Conservation (phyloP, 345 rosid species). For the Heritiera littoralis region DNA sequence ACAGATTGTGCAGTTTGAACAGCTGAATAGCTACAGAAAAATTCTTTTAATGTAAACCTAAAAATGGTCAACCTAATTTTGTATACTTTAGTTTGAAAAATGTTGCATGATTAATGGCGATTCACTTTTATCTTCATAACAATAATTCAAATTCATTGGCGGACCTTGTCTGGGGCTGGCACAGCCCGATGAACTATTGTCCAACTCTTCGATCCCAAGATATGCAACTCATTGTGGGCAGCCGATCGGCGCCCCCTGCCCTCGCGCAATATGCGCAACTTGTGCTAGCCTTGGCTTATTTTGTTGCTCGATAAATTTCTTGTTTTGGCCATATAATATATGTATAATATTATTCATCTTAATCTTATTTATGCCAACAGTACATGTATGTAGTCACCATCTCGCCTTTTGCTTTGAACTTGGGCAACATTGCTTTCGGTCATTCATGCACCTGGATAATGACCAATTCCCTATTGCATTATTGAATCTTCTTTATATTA, state of each 20-base stretch:
- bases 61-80: neutral
- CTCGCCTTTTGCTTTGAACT: neutral
- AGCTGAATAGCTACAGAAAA: neutral
- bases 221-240: neutral
- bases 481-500: neutral
- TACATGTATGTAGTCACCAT: neutral
- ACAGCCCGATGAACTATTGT: neutral
- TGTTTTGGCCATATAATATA: neutral
- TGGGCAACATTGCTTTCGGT: neutral
- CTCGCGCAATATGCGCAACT: neutral
- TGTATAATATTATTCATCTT: neutral
- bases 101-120: neutral
- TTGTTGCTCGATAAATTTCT: neutral
- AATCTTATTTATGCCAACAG: neutral
- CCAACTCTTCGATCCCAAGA: neutral
- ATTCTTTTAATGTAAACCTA: neutral
- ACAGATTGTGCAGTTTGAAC: neutral
- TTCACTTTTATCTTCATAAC: neutral
- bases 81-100: neutral
- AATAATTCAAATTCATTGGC: neutral
- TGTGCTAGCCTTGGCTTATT: neutral
- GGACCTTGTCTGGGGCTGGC: constrained; percentile 6
- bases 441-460: neutral
- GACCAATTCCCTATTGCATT: neutral
- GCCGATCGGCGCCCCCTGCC: too few species aligned